A percentile compares a stretch with the other conserved stretches of the same genome.
These are phyloP conservation scores for Microbotryum violaceum DNA, from an alignment of 1,284 basidiomycete genomes.

Conservation along the genomic window DNA sequence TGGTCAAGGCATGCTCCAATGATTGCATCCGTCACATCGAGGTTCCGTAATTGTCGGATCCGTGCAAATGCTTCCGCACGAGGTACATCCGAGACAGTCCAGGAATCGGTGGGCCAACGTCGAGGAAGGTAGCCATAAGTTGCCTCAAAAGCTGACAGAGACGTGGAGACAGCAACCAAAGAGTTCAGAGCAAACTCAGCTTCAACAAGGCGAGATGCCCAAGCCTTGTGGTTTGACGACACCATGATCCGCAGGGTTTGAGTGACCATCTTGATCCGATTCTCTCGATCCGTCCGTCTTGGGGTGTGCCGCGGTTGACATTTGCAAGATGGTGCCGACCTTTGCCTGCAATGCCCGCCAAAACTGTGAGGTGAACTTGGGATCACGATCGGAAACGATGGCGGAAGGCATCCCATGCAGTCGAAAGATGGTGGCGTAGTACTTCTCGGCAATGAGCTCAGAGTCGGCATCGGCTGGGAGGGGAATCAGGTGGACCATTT, in stretches of 20 bases:
- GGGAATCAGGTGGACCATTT: conserved; percentile 12
- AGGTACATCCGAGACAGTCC: not conserved
- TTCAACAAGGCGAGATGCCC: conserved; percentile 1
- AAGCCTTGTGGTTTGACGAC: conserved; percentile 23
- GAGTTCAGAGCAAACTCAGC: conserved; percentile 12
- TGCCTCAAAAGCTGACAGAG: conserved; percentile 2
- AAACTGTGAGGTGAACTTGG: conserved; percentile 45
- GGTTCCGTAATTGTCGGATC: not conserved
- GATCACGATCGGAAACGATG: conserved; percentile 46
- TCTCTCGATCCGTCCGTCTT: conserved; percentile 36
- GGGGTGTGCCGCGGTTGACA: conserved; percentile 36
- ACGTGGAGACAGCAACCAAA: not conserved
- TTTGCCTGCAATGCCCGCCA: conserved; percentile 44
- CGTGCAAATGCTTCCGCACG: not conserved
- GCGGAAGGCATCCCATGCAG: conserved; percentile 36
- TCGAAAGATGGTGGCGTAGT: not conserved
- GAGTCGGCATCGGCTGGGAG: not conserved
- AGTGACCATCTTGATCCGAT: conserved; percentile 32
- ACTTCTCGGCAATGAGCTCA: too few relatives aligned
- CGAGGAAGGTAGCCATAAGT: conserved; percentile 10
- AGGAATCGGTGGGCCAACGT: not conserved
- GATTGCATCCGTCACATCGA: conserved; percentile 7
- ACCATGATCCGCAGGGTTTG: conserved; percentile 14
- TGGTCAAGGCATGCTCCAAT: conserved; percentile 6
- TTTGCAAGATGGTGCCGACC: conserved; percentile 39